Conservation (phyloP, 768 basidiomycete species). For the Megacollybia marginata region DNA sequence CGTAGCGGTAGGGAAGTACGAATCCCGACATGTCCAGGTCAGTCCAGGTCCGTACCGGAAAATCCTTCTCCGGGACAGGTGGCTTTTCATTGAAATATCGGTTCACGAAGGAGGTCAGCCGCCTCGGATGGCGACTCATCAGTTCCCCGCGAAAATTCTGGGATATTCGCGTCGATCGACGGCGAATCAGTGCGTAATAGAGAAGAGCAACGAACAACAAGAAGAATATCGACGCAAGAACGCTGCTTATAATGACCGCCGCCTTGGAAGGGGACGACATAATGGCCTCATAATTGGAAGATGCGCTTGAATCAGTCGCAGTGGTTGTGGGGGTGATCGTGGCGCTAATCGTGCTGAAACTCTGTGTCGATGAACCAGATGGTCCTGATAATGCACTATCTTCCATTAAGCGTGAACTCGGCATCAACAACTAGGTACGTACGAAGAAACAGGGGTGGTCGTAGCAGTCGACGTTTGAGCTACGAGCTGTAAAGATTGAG, state of each 20-base stretch:
- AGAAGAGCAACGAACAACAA: neutral
- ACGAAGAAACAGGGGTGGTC: neutral
- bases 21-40: neutral
- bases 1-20: neutral
- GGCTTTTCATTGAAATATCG: neutral
- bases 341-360: neutral
- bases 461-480: neutral
- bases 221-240: neutral
- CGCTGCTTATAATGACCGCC: neutral
- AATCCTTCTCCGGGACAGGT: neutral
- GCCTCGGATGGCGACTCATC: neutral
- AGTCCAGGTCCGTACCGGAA: neutral
- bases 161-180: neutral
- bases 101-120: neutral
- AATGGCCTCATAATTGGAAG: neutral
- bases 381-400: neutral
- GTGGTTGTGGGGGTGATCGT: neutral
- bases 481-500: neutral
- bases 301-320: neutral
- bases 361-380: neutral
- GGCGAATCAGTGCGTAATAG: neutral
- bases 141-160: neutral
- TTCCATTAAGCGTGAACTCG: neutral
- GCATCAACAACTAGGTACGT: neutral
- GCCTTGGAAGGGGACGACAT: neutral